Evolutionary conservation across 2,329 filamentous ascomycete genomes (phyloP), one percentile per base, ranked within the genome.

Genomic region (Blastomyces emzantsi): DNA sequence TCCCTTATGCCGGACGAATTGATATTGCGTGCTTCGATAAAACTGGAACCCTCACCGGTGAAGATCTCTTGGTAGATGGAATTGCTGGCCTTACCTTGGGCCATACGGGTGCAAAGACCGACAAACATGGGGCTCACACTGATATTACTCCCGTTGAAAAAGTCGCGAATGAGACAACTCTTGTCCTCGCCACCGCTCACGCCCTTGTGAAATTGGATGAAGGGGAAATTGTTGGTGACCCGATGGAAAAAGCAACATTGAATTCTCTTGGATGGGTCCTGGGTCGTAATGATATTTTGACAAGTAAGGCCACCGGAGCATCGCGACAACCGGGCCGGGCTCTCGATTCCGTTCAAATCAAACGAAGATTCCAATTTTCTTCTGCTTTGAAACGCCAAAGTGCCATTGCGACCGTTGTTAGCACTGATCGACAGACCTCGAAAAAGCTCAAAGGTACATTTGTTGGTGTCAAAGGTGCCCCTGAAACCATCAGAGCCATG

Each of bases 11-110:
- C 68, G 94, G 94, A 41, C 90, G 94, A 67, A 90, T 99, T 65
- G 95, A 99, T 75, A 84, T 99, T 62, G 92, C 94, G 67, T 99
- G 94, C 79, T 99, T 99, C 69, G 94, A 99, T 78, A 99, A 99
- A 82, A 99, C 94, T 15, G 94, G 94, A 68, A 99, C 94, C 1
- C 79, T 99, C 64, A 99, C 94, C 47, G 94, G 94, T 60, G 94
- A 99, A 74, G 93, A 99, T 73, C 82, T 99, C 54, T 92, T 99
- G 13, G 94, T 99, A 25, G 93, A 99, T 74, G 94, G 94, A 71
- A 93, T 99, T 74, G 94, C 94, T 65, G 94, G 94, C 19, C 83
- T 97, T 36, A 87, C 85, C 15, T 82, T 97, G 36, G 88, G 87
- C 30, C 82, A 89, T 62, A 75, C 82, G 36, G 86, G 86, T 41